Conservation (phyloP, 345 rosid species). For the Leavenworthia alabamica region DNA sequence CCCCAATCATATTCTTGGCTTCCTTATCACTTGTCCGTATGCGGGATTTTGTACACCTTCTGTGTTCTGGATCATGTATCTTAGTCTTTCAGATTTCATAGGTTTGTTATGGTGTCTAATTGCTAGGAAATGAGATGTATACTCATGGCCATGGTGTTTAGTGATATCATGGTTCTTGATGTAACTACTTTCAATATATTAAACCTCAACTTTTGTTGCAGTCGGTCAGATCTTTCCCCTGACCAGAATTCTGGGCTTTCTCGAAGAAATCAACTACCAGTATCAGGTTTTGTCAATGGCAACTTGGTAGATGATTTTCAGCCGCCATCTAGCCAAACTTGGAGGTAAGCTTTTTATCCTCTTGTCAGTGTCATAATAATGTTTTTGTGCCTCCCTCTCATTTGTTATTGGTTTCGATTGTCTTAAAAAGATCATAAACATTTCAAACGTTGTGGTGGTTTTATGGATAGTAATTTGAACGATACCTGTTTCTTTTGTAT, state of each 20-base stretch:
- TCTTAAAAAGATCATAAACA: neutral
- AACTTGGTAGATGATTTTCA: conserved; percentile 23
- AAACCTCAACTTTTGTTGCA: conserved; percentile 17
- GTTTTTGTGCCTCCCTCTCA: neutral
- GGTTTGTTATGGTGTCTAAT: neutral
- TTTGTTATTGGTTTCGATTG: neutral
- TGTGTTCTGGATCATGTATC: conserved; percentile 16
- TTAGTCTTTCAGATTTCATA: conserved; percentile 5
- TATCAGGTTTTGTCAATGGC: conserved; percentile 30
- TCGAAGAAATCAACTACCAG: conserved; percentile 27
- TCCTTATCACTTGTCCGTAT: neutral
- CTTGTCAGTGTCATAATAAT: neutral
- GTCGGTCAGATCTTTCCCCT: conserved; percentile 29
- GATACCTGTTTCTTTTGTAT: neutral
- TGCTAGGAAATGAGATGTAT: conserved; percentile 13
- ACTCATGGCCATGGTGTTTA: neutral
- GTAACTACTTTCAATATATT: neutral
- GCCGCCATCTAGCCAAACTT: conserved; percentile 31
- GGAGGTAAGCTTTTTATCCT: conserved; percentile 32
- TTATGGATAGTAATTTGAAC: conserved; percentile 2
- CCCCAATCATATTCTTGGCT: neutral
- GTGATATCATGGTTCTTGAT: conserved; percentile 1
- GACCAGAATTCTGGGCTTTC: conserved; percentile 24
- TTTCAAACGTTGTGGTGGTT: neutral
- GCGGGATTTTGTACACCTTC: neutral